phyloP scores from a whole-genome alignment of 2,329 filamentous ascomycete genomes.

The Aspergillus uvarum region DNA sequence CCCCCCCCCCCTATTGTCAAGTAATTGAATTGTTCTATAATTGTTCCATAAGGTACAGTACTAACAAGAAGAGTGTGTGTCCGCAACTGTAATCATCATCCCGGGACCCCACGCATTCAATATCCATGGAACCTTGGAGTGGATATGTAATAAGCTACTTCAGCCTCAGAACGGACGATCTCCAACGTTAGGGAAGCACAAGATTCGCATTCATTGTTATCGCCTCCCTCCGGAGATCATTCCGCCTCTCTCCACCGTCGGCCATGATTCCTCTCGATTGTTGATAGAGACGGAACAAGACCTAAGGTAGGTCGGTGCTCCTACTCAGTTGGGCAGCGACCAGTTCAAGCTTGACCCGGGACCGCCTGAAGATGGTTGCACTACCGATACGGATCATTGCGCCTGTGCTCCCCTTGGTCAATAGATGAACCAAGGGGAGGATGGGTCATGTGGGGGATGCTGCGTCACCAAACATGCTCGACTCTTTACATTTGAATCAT shows the following conservation, averaged over 20 bases:
- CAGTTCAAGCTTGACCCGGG: neutral
- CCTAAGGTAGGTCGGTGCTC: neutral
- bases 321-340: neutral
- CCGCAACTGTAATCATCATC: neutral
- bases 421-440: neutral
- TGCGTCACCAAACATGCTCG: neutral
- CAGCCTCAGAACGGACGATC: neutral
- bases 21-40: too few relatives aligned
- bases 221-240: too few relatives aligned
- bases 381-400: neutral
- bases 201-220: neutral
- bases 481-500: neutral
- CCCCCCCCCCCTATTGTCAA: too few relatives aligned
- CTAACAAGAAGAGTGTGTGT: neutral
- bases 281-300: too few relatives aligned
- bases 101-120: neutral
- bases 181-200: neutral
- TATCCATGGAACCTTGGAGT: conserved; percentile 2
- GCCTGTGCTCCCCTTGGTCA: neutral
- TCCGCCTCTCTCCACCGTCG: too few relatives aligned
- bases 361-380: neutral
- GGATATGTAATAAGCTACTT: neutral
- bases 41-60: neutral
- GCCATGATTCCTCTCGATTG: too few relatives aligned
- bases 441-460: neutral